phyloP scores from a whole-genome alignment of 768 basidiomycete species.

The Panus rudis region DNA sequence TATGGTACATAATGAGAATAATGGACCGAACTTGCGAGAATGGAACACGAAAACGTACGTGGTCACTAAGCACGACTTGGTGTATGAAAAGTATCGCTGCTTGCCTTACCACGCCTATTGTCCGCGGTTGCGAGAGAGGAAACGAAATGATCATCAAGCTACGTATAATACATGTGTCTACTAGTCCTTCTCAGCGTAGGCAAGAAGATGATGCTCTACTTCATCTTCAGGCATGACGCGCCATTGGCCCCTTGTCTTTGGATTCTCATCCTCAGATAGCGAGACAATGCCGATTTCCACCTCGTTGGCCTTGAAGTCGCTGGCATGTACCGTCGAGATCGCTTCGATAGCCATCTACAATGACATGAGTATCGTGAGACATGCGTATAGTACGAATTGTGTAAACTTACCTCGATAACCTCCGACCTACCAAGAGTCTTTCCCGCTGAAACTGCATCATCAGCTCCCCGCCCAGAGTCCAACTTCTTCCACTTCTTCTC shows the following conservation, averaged over 20 bases:
- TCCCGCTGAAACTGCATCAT: slow-evolving; percentile 72
- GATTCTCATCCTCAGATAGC: slow-evolving; percentile 59
- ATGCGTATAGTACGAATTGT: neutral
- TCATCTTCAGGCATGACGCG: slow-evolving; percentile 71
- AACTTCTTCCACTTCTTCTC: slow-evolving; percentile 99
- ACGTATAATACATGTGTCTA: slow-evolving; percentile 21
- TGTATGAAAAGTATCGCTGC: too few species aligned
- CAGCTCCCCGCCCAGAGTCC: slow-evolving; percentile 68
- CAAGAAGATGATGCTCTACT: slow-evolving; percentile 72
- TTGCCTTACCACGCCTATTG: too few species aligned
- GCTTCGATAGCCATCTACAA: slow-evolving; percentile 86
- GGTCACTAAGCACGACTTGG: too few species aligned
- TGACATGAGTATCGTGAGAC: neutral
- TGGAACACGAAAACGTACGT: too few species aligned
- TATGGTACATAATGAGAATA: too few species aligned
- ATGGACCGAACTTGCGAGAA: too few species aligned
- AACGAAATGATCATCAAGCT: neutral
- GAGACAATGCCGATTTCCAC: slow-evolving; percentile 96
- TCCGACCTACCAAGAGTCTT: slow-evolving; percentile 64
- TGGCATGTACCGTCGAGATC: slow-evolving; percentile 89
- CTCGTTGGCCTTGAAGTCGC: slow-evolving; percentile 93
- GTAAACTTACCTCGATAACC: slow-evolving; percentile 76
- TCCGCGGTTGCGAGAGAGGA: neutral
- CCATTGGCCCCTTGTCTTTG: slow-evolving; percentile 70
- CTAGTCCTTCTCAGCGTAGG: slow-evolving; percentile 89